These are phyloP conservation scores for Sungouiella thailandica DNA, from an alignment of 805 yeast genomes.

Conservation along the genomic window DNA sequence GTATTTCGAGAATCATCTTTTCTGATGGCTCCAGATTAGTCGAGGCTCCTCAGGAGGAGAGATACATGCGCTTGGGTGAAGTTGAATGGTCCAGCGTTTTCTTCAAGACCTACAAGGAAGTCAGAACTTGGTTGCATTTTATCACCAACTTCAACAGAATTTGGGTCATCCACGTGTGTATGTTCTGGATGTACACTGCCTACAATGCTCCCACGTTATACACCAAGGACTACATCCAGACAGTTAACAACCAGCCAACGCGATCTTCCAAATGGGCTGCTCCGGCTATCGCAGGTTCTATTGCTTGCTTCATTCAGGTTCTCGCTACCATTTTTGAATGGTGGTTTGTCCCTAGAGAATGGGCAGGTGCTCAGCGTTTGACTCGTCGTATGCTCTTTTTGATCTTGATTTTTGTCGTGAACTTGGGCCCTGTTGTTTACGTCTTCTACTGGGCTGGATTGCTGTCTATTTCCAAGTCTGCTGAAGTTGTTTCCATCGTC, in stretches of 20 bases:
- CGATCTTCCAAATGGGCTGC: slow-evolving; percentile 92
- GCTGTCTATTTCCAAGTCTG: slow-evolving; percentile 61
- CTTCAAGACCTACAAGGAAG: slow-evolving; percentile 71
- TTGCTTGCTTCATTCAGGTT: slow-evolving; percentile 79
- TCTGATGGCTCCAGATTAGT: slow-evolving; percentile 91
- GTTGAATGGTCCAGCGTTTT: slow-evolving; percentile 89
- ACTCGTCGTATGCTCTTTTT: slow-evolving; percentile 81
- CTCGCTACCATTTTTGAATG: slow-evolving; percentile 88
- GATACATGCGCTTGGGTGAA: slow-evolving; percentile 86
- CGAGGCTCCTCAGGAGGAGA: slow-evolving; percentile 84
- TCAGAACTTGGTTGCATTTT: slow-evolving; percentile 73
- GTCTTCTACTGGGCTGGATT: slow-evolving; percentile 78
- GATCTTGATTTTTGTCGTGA: slow-evolving; percentile 57
- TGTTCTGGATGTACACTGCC: slow-evolving; percentile 94
- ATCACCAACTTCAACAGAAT: slow-evolving; percentile 76
- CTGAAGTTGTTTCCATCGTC: slow-evolving; percentile 75
- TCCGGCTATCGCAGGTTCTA: slow-evolving; percentile 85
- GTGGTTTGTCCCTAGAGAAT: slow-evolving; percentile 93
- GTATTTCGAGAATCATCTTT: slow-evolving; percentile 85
- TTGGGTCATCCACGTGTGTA: slow-evolving; percentile 87
- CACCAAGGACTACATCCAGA: slow-evolving; percentile 81
- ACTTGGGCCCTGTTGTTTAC: slow-evolving; percentile 82
- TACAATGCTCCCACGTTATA: slow-evolving; percentile 89
- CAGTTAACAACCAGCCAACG: slow-evolving; percentile 78
- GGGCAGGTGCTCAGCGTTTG: slow-evolving; percentile 99